Conservation (phyloP, 139 green algal genomes). For the Diplosphaera chodatii region DNA sequence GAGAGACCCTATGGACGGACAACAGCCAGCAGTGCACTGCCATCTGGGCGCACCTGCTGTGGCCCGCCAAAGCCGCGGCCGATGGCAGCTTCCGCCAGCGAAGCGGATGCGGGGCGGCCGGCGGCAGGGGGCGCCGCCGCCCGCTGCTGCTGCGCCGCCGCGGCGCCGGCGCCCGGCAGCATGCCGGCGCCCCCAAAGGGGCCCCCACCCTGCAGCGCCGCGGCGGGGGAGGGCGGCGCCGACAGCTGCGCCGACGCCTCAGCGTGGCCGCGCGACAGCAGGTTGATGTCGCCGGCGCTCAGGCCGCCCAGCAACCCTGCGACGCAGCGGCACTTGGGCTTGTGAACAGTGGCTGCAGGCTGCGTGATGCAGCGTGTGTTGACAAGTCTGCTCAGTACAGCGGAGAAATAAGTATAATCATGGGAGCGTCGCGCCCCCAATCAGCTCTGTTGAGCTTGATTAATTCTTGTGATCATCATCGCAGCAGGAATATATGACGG, state of each 20-base stretch:
- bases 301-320: not conserved
- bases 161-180: no score
- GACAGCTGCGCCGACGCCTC: not conserved
- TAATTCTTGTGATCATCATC: not conserved
- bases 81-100: not conserved
- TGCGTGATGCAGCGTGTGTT: no score
- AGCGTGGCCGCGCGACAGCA: not conserved
- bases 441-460: conserved; percentile 1
- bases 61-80: not conserved
- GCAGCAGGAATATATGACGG: no score
- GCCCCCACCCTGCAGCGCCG: not conserved
- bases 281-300: not conserved
- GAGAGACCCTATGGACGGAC: no score
- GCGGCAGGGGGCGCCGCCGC: no score
- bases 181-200: not conserved
- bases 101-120: not conserved
- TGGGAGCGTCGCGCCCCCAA: not conserved
- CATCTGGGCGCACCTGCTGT: not conserved
- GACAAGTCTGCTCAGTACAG: not conserved
- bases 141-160: no score
- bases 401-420: not conserved
- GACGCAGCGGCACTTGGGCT: no score
- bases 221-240: not conserved
- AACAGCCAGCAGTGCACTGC: no score
- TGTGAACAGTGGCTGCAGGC: no score